phyloP scores from a whole-genome alignment of 2,329 filamentous ascomycete species.

The Diplodia intermedia region DNA sequence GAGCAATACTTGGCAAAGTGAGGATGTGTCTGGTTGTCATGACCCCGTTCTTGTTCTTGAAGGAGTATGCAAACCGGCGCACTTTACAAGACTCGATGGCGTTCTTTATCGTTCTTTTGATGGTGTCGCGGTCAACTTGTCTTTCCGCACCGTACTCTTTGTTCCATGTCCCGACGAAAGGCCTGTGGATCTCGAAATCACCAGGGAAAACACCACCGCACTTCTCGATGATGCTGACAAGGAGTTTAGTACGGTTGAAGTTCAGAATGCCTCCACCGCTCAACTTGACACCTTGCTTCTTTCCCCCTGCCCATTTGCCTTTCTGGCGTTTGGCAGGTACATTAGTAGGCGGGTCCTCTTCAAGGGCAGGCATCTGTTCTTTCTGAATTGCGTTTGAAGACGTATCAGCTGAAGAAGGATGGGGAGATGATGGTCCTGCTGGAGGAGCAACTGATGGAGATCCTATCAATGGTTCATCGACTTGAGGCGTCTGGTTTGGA shows the following conservation, averaged over 20 bases:
- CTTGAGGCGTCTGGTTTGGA: neutral
- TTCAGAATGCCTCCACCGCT: constrained; percentile 53
- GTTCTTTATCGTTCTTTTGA: constrained; percentile 58
- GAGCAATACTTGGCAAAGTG: constrained; percentile 54
- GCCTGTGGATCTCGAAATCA: constrained; percentile 61
- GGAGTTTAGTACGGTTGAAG: constrained; percentile 55
- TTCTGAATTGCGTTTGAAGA: neutral
- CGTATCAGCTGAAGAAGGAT: neutral
- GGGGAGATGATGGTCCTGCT: neutral
- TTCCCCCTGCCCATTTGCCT: constrained; percentile 27
- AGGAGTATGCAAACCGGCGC: constrained; percentile 60
- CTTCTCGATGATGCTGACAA: constrained; percentile 61
- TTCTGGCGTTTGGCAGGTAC: constrained; percentile 20
- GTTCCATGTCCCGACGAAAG: constrained; percentile 63
- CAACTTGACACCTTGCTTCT: constrained; percentile 40
- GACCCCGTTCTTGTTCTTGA: constrained; percentile 55
- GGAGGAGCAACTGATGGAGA: neutral
- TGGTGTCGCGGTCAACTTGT: constrained; percentile 59
- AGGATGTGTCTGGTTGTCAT: constrained; percentile 60
- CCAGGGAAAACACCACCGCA: constrained; percentile 64
- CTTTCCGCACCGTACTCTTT: constrained; percentile 46
- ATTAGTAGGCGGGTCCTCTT: constrained; percentile 15
- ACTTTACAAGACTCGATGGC: constrained; percentile 60
- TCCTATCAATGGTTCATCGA: neutral
- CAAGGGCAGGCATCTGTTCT: constrained; percentile 5